A percentile compares a stretch with the other conserved stretches of the same genome.
Evolutionary conservation across 805 yeast genomes (phyloP).

Genomic region (Candida ortonii): DNA sequence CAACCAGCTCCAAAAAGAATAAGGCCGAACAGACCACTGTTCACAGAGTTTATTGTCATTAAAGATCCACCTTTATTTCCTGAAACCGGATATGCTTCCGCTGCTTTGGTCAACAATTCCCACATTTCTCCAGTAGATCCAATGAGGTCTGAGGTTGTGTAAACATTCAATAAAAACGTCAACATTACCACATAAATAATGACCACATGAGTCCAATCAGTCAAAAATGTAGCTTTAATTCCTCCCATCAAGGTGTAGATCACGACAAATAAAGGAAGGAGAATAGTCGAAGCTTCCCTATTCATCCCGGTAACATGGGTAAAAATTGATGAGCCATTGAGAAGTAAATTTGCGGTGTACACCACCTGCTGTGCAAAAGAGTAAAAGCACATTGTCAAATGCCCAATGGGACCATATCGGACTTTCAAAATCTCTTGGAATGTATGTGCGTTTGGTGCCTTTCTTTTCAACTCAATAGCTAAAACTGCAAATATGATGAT

Average conservation of each 20-base stretch:
- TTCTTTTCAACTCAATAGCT: slow-evolving; percentile 34
- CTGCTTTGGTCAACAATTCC: slow-evolving; percentile 32
- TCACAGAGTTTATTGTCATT: slow-evolving; percentile 27
- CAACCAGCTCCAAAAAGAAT: slow-evolving; percentile 36
- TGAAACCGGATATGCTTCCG: slow-evolving; percentile 17
- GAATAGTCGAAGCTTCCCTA: slow-evolving; percentile 33
- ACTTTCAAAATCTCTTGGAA: slow-evolving; percentile 33
- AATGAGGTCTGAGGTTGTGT: slow-evolving; percentile 29
- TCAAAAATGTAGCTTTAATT: slow-evolving; percentile 39
- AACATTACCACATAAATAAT: slow-evolving; percentile 34
- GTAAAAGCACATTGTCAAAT: slow-evolving; percentile 27
- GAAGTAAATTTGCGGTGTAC: slow-evolving; percentile 34
- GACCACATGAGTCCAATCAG: slow-evolving; percentile 39
- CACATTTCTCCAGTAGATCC: slow-evolving; percentile 37
- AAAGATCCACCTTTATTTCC: slow-evolving; percentile 24
- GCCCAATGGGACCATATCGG: slow-evolving; percentile 33
- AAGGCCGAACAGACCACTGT: slow-evolving; percentile 30
- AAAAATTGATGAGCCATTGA: slow-evolving; percentile 35
- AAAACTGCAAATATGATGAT: slow-evolving; percentile 32
- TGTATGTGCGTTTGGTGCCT: slow-evolving; percentile 38
- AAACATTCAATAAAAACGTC: slow-evolving; percentile 28
- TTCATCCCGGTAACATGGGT: slow-evolving; percentile 34
- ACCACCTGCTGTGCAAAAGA: slow-evolving; percentile 28
- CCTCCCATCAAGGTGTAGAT: slow-evolving; percentile 40
- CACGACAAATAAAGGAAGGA: slow-evolving; percentile 37